phyloP scores from a whole-genome alignment of 2,329 filamentous ascomycete species.

The Cladophialophora bantiana region DNA sequence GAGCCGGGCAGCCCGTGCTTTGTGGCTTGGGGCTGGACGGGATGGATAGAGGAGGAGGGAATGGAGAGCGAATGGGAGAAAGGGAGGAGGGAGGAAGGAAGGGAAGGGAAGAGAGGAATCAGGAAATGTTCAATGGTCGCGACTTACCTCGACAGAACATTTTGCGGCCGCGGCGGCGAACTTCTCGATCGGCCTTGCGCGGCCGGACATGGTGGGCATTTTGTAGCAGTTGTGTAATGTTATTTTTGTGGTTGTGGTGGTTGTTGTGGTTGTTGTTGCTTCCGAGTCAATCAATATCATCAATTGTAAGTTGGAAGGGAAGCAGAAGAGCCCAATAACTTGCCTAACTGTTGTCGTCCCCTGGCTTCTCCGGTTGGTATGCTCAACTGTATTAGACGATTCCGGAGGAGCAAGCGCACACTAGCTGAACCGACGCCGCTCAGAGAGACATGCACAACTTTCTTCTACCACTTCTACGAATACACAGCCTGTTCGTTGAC shows the following conservation, averaged over 20 bases:
- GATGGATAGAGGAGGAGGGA: background rate
- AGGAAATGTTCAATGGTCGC: background rate
- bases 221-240: background rate
- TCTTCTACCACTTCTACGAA: too few species aligned
- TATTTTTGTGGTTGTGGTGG: background rate
- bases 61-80: background rate
- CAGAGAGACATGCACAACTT: too few species aligned
- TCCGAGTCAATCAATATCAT: background rate
- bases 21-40: background rate
- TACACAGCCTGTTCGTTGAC: too few species aligned
- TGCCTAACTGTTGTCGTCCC: too few species aligned
- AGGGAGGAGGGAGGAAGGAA: too few species aligned
- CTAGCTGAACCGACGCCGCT: too few species aligned
- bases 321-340: too few species aligned
- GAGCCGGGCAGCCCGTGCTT: too few species aligned
- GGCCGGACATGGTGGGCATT: conserved; percentile 53
- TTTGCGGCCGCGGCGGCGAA: conserved; percentile 70
- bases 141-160: conserved; percentile 69
- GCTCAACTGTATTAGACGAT: too few species aligned
- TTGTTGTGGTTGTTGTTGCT: too few species aligned
- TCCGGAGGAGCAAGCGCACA: too few species aligned
- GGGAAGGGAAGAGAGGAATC: background rate
- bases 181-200: conserved; percentile 71
- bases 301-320: background rate
- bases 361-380: too few species aligned